A percentile compares a stretch with the other conserved stretches of the same genome.
phyloP scores from a whole-genome alignment of 441 rosid species.

The Isatis lusitanica region DNA sequence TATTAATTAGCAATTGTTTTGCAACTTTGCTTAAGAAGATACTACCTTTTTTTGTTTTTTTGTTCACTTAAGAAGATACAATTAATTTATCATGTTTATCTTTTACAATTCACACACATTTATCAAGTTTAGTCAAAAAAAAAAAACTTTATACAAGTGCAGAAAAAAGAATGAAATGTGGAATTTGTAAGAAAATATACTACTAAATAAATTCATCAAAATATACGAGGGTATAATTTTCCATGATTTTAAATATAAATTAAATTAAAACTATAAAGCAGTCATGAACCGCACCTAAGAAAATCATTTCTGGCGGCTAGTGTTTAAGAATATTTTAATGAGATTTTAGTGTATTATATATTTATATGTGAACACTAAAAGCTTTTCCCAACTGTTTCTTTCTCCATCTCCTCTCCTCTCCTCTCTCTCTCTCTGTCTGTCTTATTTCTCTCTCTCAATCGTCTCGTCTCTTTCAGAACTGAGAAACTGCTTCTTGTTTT shows the following conservation, averaged over 20 bases:
- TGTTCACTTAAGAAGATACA: no score
- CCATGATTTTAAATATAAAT: no score
- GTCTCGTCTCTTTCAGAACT: background rate
- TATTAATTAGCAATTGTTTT: no score
- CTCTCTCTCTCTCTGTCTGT: background rate
- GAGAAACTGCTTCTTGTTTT: background rate
- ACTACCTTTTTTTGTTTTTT: no score
- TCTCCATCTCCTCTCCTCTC: background rate
- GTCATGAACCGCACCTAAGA: slow-evolving; percentile 6
- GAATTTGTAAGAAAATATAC: background rate
- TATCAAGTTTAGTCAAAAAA: no score
- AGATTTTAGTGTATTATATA: background rate
- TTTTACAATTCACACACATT: no score
- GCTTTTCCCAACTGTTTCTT: background rate
- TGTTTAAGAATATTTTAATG: background rate
- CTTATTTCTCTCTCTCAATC: background rate
- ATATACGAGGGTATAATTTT: no score
- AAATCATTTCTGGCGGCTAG: slow-evolving; percentile 27
- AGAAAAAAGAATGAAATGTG: background rate
- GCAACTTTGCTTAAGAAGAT: no score
- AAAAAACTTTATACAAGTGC: background rate
- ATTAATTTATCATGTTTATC: no score
- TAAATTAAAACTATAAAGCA: background rate
- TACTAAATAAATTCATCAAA: background rate
- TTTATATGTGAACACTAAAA: background rate